A percentile compares a stretch with the other conserved stretches of the same genome.
phyloP scores from a whole-genome alignment of 2,329 filamentous ascomycete genomes.

The Botrytis fragariae region DNA sequence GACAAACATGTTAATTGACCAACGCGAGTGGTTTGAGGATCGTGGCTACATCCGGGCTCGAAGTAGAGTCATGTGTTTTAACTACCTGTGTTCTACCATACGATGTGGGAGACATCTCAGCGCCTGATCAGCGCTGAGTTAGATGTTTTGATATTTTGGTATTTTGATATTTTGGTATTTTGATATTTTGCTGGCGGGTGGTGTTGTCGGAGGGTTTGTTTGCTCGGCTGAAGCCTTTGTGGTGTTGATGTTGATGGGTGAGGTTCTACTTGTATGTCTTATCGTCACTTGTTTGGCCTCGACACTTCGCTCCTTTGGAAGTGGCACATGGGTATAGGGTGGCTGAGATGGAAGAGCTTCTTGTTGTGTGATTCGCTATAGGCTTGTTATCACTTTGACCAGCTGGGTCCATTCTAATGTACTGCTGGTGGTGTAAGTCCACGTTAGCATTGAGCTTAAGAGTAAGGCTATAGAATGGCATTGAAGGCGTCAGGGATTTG shows the following conservation, averaged over 20 bases:
- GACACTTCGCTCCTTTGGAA: background rate
- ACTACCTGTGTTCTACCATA: background rate
- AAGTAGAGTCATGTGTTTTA: background rate
- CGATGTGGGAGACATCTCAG: background rate
- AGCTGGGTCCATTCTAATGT: background rate
- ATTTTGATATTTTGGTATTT: background rate
- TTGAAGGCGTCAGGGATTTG: background rate
- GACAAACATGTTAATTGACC: background rate
- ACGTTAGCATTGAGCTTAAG: background rate
- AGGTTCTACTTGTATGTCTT: background rate
- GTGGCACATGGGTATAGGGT: background rate
- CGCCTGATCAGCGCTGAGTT: background rate
- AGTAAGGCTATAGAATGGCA: background rate
- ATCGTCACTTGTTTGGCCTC: background rate
- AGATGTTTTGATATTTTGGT: background rate
- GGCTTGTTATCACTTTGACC: background rate
- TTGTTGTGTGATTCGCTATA: background rate
- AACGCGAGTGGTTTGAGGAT: background rate
- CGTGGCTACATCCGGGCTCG: background rate
- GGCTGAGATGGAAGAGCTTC: background rate
- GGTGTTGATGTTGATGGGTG: background rate
- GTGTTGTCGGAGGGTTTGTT: background rate
- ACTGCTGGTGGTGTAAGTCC: background rate
- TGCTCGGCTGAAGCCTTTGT: background rate
- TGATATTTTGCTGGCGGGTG: background rate